Evolutionary conservation across 495 filamentous ascomycete species (phyloP).

Genomic region (Aspergillus saccharolyticus): DNA sequence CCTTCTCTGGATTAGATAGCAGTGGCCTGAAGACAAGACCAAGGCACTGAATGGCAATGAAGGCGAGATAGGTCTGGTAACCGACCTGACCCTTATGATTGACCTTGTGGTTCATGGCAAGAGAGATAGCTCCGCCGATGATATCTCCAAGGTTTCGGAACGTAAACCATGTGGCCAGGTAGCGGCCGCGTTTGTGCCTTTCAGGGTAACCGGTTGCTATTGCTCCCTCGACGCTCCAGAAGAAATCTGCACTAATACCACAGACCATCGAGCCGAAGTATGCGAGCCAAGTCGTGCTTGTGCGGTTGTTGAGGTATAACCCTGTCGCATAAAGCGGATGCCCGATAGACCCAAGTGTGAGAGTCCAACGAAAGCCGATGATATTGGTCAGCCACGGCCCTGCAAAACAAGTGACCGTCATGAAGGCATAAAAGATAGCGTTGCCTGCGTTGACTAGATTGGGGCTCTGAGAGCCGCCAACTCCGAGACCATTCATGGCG

Average conservation of each 20-base stretch:
- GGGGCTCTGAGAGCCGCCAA: slow-evolving; percentile 49
- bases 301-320: slow-evolving; percentile 53
- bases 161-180: slow-evolving; percentile 51
- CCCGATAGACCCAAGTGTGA: slow-evolving; percentile 49
- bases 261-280: slow-evolving; percentile 49
- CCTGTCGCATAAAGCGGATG: slow-evolving; percentile 52
- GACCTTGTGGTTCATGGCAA: slow-evolving; percentile 47
- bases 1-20: slow-evolving; percentile 49
- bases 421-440: slow-evolving; percentile 39
- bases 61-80: slow-evolving; percentile 45
- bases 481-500: slow-evolving; percentile 51
- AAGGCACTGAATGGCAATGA: slow-evolving; percentile 49
- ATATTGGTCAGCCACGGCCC: slow-evolving; percentile 18
- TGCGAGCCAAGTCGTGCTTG: slow-evolving; percentile 51
- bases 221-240: slow-evolving; percentile 54
- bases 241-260: slow-evolving; percentile 47
- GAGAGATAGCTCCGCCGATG: slow-evolving; percentile 49
- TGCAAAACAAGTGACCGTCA: slow-evolving; percentile 21
- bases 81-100: slow-evolving; percentile 47
- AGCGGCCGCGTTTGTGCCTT: slow-evolving; percentile 46
- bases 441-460: slow-evolving; percentile 54
- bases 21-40: slow-evolving; percentile 44
- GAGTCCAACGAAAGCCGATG: slow-evolving; percentile 45
- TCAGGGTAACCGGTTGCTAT: slow-evolving; percentile 52
- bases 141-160: slow-evolving; percentile 51